Conservation (phyloP, 1,284 basidiomycete species). For the Apiotrichum gamsii region DNA sequence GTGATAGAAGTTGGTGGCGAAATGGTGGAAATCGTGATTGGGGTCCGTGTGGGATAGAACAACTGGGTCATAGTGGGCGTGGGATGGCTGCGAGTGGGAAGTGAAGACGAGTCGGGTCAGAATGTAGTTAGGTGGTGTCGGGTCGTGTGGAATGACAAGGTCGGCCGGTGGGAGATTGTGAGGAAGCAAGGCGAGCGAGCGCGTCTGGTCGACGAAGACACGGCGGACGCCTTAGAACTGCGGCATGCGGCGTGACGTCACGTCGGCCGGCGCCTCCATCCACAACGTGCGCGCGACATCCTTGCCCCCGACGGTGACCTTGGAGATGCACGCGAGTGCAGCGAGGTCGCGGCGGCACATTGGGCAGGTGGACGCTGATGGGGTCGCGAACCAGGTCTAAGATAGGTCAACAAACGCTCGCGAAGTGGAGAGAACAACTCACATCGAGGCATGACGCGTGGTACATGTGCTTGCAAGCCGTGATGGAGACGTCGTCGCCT, state of each 20-base stretch:
- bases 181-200: too few relatives aligned
- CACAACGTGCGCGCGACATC: conserved; percentile 3
- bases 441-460: conserved; percentile 34
- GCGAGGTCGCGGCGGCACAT: conserved; percentile 42
- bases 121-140: too few relatives aligned
- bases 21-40: too few relatives aligned
- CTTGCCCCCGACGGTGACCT: conserved; percentile 1
- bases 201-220: too few relatives aligned
- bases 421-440: conserved; percentile 9
- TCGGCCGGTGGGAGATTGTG: too few relatives aligned
- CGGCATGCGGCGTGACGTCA: neutral
- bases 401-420: neutral
- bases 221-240: too few relatives aligned
- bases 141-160: too few relatives aligned
- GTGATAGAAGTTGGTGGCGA: too few relatives aligned
- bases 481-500: conserved; percentile 20
- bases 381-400: conserved; percentile 34
- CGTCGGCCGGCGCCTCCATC: conserved; percentile 1
- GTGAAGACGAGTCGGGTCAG: too few relatives aligned
- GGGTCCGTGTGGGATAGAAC: too few relatives aligned
- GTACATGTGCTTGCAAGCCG: conserved; percentile 44
- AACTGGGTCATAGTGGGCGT: too few relatives aligned
- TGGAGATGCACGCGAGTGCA: conserved; percentile 11
- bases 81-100: too few relatives aligned
- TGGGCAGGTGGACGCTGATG: conserved; percentile 34